Evolutionary conservation across 495 filamentous ascomycete genomes (phyloP), one percentile per base, ranked within the genome.

Genomic region (Aspergillus homomorphus): DNA sequence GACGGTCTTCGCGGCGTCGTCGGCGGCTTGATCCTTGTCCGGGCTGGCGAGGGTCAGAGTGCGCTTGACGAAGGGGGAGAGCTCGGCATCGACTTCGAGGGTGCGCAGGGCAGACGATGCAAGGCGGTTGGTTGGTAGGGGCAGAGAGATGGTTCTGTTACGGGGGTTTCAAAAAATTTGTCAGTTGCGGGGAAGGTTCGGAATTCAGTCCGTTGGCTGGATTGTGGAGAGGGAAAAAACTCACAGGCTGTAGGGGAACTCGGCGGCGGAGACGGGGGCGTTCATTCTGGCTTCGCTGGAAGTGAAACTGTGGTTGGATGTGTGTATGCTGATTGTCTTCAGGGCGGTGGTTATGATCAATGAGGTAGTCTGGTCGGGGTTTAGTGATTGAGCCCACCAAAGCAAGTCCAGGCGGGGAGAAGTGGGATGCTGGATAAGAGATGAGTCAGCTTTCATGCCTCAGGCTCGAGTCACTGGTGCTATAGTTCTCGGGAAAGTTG

Each of bases 71-170:
- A 89, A 82, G 4, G 87, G 80, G 12, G 94, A 97, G 23, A 98
- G 81, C 66, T 98, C 94, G 61, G 85, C 77, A 73, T 98, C 94
- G 51, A 98, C 94, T 54, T 84, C 77, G 44, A 98, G 77, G 26
- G 91, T 82, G 64, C 81, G 84, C 8, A 89, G 80, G 38, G 94
- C 91, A 38, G 87, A 84, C 22, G 80, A 82, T 9, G 93, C 92
- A 38, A 98, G 85, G 58, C 87, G 87, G 30, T 87, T 75, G 48
- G 86, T 89, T 21, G 92, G 94, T 63, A 98, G 86, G 33, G 95
- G 94, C 50, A 96, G 78, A 57, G 84, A 80, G 61, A 98, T 84
- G 22, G 80, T 87, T 58, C 93, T 96, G 65, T 38, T 24, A 33
- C 46, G 23, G 42, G 50, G 42, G 24, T 50, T 54, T 53, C 53